Evolutionary conservation across 768 basidiomycete species (phyloP), one percentile per base, ranked within the genome.

Genomic region (Chalciporus chontae): DNA sequence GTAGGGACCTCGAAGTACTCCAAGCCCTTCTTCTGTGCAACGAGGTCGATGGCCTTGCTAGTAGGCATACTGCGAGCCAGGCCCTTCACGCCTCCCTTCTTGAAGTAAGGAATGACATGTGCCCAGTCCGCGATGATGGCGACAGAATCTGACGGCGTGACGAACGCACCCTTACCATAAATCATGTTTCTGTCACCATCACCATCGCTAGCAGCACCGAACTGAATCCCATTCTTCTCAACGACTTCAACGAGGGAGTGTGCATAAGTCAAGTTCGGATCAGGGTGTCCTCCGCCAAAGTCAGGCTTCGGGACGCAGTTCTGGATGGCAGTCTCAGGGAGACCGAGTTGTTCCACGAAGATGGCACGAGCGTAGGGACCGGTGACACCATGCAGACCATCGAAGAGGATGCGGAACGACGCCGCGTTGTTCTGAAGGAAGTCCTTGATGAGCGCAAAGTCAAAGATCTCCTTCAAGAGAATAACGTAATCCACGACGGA

Each of bases 181-280:
- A 99, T 98, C 96, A 99, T 98, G 77, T 99, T 98, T 55, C 96
- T 75, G 69, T 98, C 96, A 36, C 96, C 95, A 60, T 98, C 96
- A 24, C 96, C 96, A 65, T 99, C 96, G 54, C 86, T 90, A 8
- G 96, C 96, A 27, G 96, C 96, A 48, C 96, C 96, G 60, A 99
- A 98, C 39, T 81, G 77, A 58, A 98, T 94, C 50, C 82, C 76
- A 36, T 87, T 76, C 64, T 77, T 75, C 73, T 99, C 96, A 39
- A 99, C 96, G 15, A 75, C 85, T 52, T 94, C 89, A 32, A 99
- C 96, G 45, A 99, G 86, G 13, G 83, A 77, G 71, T 94, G 91
- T 2, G 96, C 96, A 69, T 98, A 99, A 8, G 94, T 97, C 61
- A 99, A 73, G 76, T 99, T 99, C 26, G 96, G 96, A 69, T 99